Base-by-base conservation (phyloP, 1,284 basidiomycete genomes). In the Ustilago cynodontis region DNA sequence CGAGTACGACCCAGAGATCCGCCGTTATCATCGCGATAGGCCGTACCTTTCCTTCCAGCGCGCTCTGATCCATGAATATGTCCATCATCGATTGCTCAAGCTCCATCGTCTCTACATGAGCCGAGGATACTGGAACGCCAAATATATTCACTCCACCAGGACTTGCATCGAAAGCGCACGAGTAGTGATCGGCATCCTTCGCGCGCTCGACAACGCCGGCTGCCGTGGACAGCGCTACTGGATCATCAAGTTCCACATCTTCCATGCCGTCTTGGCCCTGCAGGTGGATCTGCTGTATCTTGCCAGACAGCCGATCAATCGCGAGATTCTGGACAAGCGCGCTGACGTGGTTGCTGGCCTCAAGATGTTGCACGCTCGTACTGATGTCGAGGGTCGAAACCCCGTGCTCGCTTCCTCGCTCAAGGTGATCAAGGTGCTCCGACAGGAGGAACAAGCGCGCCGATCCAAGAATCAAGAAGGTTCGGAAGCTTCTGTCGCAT, bases 1-100 rank as follows among this genome's bases (percentile, higher is more conserved):
- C 51, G 81, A 82, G 56, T 79, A 82, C 55, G 68, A 79, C 11
- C 73, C 80, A 14, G 77, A 73, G 45, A 69, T 82, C 33, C 72
- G 70, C 31, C 66, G 62, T 16, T 50, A 77, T 35, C 81, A 82
- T 52, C 69, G 66, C 24, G 67, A 78, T 51, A 65, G 79, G 33
- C 81, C 81, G 5, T 82, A 82, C 53, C 61, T 82, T 6, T 76
- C 77, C 1, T 43, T 80, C 31, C 81, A 82, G 59, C 68, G 81
- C 10, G 73, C 75, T 13, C 61, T 78, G 26, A 69, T 82, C 20
- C 76, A 81, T 50, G 79, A 78, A 39, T 59, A 65, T 33, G 76
- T 82, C 14, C 75, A 82, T 51, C 80, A 82, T 33, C 77, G 78
- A 6, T 58, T 82, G 18, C 74, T 82, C 60, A 77, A 78, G 61